These are phyloP conservation scores for Tillandsia fasciculata DNA, from an alignment of 176 grass and related monocot species.

Conservation along the genomic window DNA sequence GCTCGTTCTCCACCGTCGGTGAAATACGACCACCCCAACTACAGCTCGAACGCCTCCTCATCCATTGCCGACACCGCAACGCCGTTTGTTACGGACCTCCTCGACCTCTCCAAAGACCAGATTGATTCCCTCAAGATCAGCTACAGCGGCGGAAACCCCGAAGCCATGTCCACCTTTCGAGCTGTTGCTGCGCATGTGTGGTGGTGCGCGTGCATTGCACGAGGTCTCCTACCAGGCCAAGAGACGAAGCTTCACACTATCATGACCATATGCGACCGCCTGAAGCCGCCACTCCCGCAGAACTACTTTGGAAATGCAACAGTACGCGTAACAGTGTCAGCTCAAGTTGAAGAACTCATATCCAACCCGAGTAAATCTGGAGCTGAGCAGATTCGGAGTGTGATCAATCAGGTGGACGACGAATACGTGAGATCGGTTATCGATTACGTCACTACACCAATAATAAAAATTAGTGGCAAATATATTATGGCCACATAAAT, in stretches of 20 bases:
- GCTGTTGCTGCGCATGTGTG: constrained; percentile 20
- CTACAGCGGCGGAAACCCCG: neutral
- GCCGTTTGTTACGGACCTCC: neutral
- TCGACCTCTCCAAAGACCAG: neutral
- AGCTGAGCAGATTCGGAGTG: neutral
- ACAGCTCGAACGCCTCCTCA: neutral
- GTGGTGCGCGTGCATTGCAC: constrained; percentile 20
- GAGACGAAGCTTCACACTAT: constrained; percentile 5
- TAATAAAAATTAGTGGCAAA: too few species aligned
- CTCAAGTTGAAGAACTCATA: neutral
- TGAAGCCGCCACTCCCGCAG: constrained; percentile 11
- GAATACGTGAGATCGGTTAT: constrained; percentile 7
- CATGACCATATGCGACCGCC: constrained; percentile 1
- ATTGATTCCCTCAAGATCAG: neutral
- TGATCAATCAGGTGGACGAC: constrained; percentile 1
- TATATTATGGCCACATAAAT: too few species aligned
- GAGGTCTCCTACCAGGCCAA: neutral
- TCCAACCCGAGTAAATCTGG: neutral
- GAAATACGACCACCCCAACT: neutral
- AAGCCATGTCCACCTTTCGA: constrained; percentile 7
- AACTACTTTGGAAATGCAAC: constrained; percentile 27
- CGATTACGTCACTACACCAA: too few species aligned
- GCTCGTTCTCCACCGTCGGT: neutral
- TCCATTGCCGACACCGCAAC: neutral
- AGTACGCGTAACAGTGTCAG: neutral